Percentiles rank a stretch among this genome's conserved stretches.
Conservation (phyloP, 225 moss, liverwort and hornwort species). For the Pleurozium schreberi region DNA sequence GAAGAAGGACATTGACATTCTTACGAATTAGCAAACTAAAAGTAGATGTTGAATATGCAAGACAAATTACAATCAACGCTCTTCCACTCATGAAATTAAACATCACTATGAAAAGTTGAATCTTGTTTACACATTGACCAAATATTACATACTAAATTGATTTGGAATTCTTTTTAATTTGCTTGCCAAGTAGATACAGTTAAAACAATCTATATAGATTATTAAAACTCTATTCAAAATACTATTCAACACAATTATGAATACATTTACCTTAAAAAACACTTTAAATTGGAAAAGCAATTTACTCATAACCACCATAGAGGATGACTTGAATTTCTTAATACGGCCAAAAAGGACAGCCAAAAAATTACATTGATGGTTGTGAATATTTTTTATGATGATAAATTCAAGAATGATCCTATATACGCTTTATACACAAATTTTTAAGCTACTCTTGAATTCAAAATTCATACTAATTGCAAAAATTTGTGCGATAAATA, state of each 20-base stretch:
- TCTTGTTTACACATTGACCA: background rate
- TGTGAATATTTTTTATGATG: background rate
- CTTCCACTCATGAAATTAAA: background rate
- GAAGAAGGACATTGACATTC: background rate
- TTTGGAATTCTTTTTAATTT: background rate
- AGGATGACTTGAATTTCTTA: background rate
- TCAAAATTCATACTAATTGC: background rate
- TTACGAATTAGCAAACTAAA: background rate
- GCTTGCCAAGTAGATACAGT: background rate
- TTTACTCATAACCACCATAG: fast-evolving
- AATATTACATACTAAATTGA: background rate
- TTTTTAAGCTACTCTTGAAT: background rate
- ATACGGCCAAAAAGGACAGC: too few relatives aligned
- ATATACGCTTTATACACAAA: too few relatives aligned
- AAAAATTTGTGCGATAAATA: background rate
- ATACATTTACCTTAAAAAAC: fast-evolving
- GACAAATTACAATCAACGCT: background rate
- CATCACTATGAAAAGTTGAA: background rate
- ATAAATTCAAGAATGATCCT: background rate
- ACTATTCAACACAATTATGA: fast-evolving
- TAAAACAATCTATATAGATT: too few relatives aligned
- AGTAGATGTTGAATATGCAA: background rate
- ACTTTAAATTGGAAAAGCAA: background rate
- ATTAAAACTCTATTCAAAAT: too few relatives aligned
- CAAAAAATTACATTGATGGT: background rate